Evolutionary conservation across 192 early-diverging fungal genomes (phyloP), one percentile per base, ranked within the genome.

Genomic region (Spizellomyces punctatus): DNA sequence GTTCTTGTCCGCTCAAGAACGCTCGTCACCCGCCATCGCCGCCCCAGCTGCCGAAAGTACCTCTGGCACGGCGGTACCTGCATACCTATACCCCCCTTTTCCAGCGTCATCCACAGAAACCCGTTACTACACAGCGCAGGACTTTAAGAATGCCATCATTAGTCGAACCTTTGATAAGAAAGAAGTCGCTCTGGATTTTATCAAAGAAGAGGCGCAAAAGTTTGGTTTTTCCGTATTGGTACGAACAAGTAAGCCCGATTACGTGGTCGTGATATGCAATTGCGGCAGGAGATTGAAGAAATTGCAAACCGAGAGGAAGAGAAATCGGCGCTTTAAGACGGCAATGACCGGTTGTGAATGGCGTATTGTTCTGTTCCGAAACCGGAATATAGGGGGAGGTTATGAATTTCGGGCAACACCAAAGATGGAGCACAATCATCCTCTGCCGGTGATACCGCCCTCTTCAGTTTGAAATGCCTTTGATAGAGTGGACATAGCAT

Each of bases 351-450:
- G 75, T 8, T 76, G 75, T 47, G 71, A 67, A 41, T 76, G 75
- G 75, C 62, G 75, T 5, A 60, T 76, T 12, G 65, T 76, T 8
- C 22, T 76, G 50, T 76, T 66, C 45, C 21, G 71, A 10, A 66
- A 12, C 41, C 1, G 21, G 36, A 52, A 72, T 5, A 12, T n/a
- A 54, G 50, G 17, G 50, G 50, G 50, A 21, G 44, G 61, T 42
- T 76, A 49, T 54, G 71, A 67, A 61, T 76, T 76, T 75, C 10
- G 75, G n/a, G 45, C 54, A 0, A 74, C 75, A n/a, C 46, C 75
- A 8, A 76, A 76, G 57, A 76, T 76, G 75, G 63, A 73, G 21
- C 75, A 76, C 52, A 76, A 76, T 60, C 75, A 76, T 50, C 48
- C 54, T n/a, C 52, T 76, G 54, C 72, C 72, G 10, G 69, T 71